Evolutionary conservation across 2,329 filamentous ascomycete species (phyloP).

Genomic region (Ophiognomonia clavigignenti-juglandacearum): DNA sequence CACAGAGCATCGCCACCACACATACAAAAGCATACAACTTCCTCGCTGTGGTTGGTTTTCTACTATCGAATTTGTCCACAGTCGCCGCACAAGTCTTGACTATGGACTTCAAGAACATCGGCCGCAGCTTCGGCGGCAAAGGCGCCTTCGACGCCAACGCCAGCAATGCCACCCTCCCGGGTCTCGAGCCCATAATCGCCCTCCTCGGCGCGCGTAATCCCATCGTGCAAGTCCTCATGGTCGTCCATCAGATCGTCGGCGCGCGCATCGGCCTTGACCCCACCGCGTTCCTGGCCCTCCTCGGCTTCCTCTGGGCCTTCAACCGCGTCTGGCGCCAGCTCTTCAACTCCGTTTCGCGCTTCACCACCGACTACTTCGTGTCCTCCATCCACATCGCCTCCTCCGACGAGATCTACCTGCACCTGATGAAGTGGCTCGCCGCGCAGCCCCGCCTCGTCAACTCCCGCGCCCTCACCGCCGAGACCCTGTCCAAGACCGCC

Average conservation of each 20-base stretch:
- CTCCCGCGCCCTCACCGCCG: constrained; percentile 49
- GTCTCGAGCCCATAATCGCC: constrained; percentile 39
- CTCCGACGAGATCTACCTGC: constrained; percentile 52
- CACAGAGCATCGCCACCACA: too few species aligned
- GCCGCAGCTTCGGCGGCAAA: constrained; percentile 15
- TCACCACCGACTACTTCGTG: constrained; percentile 43
- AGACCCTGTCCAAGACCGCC: constrained; percentile 48
- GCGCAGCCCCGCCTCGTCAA: constrained; percentile 45
- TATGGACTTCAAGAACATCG: constrained; percentile 23
- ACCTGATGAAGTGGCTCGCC: constrained; percentile 56
- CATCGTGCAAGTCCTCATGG: constrained; percentile 34
- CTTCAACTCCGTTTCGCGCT: constrained; percentile 22
- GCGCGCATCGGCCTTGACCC: constrained; percentile 44
- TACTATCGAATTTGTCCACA: too few species aligned
- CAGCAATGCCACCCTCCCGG: constrained; percentile 16
- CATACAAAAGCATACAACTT: too few species aligned
- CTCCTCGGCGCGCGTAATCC: constrained; percentile 40
- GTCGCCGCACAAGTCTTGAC: too few species aligned
- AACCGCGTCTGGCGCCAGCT: constrained; percentile 34
- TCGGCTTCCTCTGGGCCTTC: constrained; percentile 43
- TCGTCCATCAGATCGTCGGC: constrained; percentile 42
- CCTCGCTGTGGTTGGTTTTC: too few species aligned
- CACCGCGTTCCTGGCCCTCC: constrained; percentile 38
- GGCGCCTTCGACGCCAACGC: constrained; percentile 19
- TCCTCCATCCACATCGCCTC: constrained; percentile 48